Evolutionary conservation across 371 early-diverging fungal genomes (phyloP).

Genomic region (Synchytrium microbalum): DNA sequence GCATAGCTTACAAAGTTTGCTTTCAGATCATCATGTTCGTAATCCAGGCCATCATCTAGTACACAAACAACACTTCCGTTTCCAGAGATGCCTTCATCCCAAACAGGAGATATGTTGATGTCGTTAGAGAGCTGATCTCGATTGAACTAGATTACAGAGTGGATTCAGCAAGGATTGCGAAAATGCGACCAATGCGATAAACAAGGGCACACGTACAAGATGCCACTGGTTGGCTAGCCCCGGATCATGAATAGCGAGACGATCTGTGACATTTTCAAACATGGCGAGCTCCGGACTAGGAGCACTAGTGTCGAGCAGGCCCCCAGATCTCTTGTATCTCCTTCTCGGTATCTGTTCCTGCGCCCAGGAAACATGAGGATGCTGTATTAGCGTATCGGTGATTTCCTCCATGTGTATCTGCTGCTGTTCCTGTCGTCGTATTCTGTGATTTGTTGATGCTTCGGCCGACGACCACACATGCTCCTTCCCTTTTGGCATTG

Average conservation of each 20-base stretch:
- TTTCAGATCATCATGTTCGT: conserved; percentile 68
- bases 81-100: conserved; percentile 85
- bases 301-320: conserved; percentile 7
- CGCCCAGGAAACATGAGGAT: conserved; percentile 22
- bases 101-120: conserved; percentile 86
- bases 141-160: conserved; percentile 51
- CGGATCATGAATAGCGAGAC: conserved; percentile 60
- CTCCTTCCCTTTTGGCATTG: conserved; percentile 23
- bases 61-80: conserved; percentile 76
- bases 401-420: background rate
- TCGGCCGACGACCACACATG: background rate
- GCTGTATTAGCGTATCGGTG: conserved; percentile 5
- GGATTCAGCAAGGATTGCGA: background rate
- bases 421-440: background rate
- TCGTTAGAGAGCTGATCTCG: conserved; percentile 60
- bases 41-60: conserved; percentile 93
- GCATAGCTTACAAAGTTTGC: conserved; percentile 76
- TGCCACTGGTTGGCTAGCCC: conserved; percentile 77
- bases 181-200: background rate
- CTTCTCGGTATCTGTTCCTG: conserved; percentile 27
- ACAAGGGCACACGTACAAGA: conserved; percentile 42
- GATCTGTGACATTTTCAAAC: conserved; percentile 12
- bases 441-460: background rate
- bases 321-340: conserved; percentile 25
- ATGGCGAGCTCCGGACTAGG: background rate